Conservation (phyloP, 2,329 filamentous ascomycete species). For the Fusarium multiceps region DNA sequence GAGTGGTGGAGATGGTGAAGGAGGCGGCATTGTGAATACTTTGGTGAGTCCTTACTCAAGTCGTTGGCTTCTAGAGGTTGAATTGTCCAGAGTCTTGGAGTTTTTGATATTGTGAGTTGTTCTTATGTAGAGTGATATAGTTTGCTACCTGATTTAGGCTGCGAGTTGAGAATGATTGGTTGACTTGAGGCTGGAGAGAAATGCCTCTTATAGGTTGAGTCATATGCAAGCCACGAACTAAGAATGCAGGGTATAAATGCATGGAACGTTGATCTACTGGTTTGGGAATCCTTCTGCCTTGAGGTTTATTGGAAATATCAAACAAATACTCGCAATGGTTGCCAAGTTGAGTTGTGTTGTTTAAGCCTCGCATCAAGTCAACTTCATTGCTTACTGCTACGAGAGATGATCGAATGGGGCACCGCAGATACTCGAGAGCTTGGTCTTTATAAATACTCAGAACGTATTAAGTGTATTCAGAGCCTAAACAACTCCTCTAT, state of each 20-base stretch:
- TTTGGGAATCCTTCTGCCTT: not conserved
- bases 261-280: not conserved
- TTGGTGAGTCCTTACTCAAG: not conserved
- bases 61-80: not conserved
- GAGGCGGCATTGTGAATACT: conserved; percentile 2
- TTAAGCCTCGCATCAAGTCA: not conserved
- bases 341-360: not conserved
- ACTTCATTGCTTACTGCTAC: not conserved
- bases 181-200: conserved; percentile 3
- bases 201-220: conserved; percentile 4
- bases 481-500: not conserved
- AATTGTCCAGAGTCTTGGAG: not conserved
- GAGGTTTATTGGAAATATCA: not conserved
- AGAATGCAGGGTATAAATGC: not conserved
- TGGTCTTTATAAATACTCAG: not conserved
- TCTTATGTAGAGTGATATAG: conserved; percentile 9
- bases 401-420: no score
- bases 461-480: not conserved
- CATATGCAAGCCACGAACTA: not conserved
- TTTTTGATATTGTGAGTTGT: not conserved
- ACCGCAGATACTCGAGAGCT: not conserved
- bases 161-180: conserved; percentile 29
- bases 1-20: conserved; percentile 18
- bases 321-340: not conserved
- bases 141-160: conserved; percentile 33